A percentile compares a stretch with the other conserved stretches of the same genome.
Evolutionary conservation across 306 rosid species (phyloP).

Genomic region (Mimosa pudica): DNA sequence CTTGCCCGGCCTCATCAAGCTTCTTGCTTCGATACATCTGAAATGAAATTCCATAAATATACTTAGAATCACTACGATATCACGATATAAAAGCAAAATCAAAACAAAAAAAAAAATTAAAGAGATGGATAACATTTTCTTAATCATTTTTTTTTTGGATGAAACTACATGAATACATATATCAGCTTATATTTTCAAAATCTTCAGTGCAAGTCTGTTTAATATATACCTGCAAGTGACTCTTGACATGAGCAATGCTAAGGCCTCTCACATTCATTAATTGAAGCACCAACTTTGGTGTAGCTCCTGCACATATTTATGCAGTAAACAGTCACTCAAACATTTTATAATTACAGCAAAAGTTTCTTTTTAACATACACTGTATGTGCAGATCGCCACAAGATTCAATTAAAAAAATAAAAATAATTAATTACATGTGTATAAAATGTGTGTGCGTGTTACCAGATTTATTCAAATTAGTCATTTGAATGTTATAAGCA

Average conservation of each 20-base stretch:
- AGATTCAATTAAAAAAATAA: not conserved
- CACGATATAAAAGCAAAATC: not conserved
- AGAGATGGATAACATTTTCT: not conserved
- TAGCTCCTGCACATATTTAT: constrained; percentile 64
- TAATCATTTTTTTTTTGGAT: not conserved
- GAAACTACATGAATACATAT: not conserved
- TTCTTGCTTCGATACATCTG: constrained; percentile 97
- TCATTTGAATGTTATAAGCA: too few species aligned
- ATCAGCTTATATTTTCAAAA: not conserved
- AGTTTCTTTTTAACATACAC: not conserved
- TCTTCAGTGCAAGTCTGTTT: not conserved
- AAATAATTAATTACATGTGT: not conserved
- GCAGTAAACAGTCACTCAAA: constrained; percentile 4
- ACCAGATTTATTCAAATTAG: not conserved
- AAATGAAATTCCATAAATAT: not conserved
- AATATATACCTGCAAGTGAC: constrained; percentile 83
- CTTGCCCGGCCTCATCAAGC: constrained; percentile 86
- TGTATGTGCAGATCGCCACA: not conserved
- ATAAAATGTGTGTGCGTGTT: too few species aligned
- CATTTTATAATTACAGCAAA: not conserved
- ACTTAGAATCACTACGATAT: not conserved
- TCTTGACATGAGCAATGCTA: constrained; percentile 91
- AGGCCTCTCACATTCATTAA: constrained; percentile 92
- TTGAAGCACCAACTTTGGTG: constrained; percentile 86
- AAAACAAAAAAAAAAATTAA: not conserved